A percentile compares a stretch with the other conserved stretches of the same genome.
These are phyloP conservation scores for Lumnitzera littorea DNA, from an alignment of 345 rosid genomes.

Conservation along the genomic window DNA sequence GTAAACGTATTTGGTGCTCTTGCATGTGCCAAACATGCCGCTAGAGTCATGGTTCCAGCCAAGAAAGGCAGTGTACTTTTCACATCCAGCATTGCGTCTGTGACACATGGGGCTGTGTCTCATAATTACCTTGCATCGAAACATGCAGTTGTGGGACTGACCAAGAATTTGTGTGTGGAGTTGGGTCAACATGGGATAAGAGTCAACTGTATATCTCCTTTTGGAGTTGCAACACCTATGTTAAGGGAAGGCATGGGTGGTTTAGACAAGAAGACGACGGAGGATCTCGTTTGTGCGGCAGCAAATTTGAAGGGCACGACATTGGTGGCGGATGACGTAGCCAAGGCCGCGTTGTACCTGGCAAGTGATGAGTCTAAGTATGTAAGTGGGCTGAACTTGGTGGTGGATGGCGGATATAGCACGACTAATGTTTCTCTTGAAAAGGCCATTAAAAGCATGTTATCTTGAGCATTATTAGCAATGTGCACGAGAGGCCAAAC, in stretches of 20 bases:
- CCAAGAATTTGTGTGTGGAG: constrained; percentile 14
- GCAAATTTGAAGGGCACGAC: constrained; percentile 7
- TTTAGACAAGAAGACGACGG: neutral
- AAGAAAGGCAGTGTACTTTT: constrained; percentile 18
- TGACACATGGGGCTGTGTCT: neutral
- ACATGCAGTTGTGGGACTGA: constrained; percentile 11
- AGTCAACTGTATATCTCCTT: constrained; percentile 17
- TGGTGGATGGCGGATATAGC: constrained; percentile 13
- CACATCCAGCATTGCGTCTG: constrained; percentile 10
- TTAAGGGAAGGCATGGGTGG: neutral
- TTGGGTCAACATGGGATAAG: constrained; percentile 16
- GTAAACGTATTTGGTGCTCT: constrained; percentile 16
- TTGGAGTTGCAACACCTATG: neutral
- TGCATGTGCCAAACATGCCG: constrained; percentile 20
- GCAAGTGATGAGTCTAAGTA: constrained; percentile 16
- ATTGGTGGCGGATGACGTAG: constrained; percentile 14
- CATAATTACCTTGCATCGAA: constrained; percentile 17
- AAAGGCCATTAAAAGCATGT: neutral
- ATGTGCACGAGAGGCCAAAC: too few species aligned
- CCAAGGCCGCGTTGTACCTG: constrained; percentile 14
- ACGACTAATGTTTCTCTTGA: constrained; percentile 2
- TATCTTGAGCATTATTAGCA: too few species aligned
- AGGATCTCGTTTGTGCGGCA: neutral
- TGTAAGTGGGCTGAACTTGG: constrained; percentile 12
- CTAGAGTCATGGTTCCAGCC: constrained; percentile 18